Percentiles rank a stretch among this genome's conserved stretches.
These are phyloP conservation scores for Pyrenophora teres DNA, from an alignment of 2,329 filamentous ascomycete species.

Conservation along the genomic window DNA sequence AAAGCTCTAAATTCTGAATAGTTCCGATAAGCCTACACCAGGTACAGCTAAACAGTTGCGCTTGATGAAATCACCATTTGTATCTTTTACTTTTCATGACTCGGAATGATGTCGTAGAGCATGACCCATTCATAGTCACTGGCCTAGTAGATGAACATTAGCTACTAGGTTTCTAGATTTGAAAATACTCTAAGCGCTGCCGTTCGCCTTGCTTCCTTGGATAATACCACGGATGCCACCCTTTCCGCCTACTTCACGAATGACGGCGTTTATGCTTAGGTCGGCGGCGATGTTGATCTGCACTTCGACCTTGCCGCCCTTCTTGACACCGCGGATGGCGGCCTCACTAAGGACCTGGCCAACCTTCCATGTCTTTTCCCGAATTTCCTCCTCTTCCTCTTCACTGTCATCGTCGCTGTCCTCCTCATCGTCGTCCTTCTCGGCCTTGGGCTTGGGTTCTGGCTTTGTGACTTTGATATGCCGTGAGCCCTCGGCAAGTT, in stretches of 20 bases:
- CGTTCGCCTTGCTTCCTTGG: slow-evolving; percentile 36
- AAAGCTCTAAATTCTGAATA: background rate
- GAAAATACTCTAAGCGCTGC: slow-evolving; percentile 29
- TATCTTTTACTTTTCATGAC: background rate
- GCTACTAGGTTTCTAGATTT: background rate
- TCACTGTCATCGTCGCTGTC: slow-evolving; percentile 64
- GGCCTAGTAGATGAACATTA: too few relatives aligned
- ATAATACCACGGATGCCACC: slow-evolving; percentile 60
- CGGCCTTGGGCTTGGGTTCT: slow-evolving; percentile 74
- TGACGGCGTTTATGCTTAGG: slow-evolving; percentile 77
- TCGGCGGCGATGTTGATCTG: slow-evolving; percentile 87
- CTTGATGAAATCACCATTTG: background rate
- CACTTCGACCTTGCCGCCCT: slow-evolving; percentile 88
- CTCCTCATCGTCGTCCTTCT: slow-evolving; percentile 65
- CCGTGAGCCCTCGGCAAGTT: slow-evolving; percentile 83
- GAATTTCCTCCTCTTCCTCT: slow-evolving; percentile 84
- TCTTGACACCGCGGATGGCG: slow-evolving; percentile 80
- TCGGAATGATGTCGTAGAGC: background rate
- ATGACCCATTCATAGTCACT: too few relatives aligned
- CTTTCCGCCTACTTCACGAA: slow-evolving; percentile 85
- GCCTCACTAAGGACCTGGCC: slow-evolving; percentile 83
- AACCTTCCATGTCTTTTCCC: slow-evolving; percentile 92
- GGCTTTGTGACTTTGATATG: slow-evolving; percentile 94
- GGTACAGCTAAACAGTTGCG: background rate
- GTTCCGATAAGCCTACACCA: background rate